Conservation (phyloP, 169 alveolate species). For the Cryptosporidium bovis region DNA sequence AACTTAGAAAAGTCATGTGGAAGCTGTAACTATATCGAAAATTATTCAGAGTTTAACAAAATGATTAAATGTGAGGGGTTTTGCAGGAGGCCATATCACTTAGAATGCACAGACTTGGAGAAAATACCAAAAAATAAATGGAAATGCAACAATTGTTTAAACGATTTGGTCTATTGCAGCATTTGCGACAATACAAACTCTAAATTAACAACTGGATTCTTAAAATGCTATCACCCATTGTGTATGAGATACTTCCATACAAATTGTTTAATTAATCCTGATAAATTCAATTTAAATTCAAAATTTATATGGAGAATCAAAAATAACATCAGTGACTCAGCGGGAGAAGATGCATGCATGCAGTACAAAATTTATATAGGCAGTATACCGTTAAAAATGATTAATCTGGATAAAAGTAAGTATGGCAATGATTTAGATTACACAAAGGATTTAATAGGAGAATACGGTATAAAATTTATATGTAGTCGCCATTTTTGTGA, state of each 20-base stretch:
- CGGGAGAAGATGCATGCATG: background rate
- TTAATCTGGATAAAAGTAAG: constrained; percentile 3
- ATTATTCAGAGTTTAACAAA: constrained; percentile 14
- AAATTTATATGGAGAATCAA: constrained; percentile 53
- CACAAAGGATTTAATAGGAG: background rate
- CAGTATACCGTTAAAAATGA: constrained; percentile 25
- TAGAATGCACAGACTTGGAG: constrained; percentile 23
- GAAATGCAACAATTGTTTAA: constrained; percentile 39
- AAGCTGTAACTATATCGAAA: constrained; percentile 32
- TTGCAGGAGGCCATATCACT: constrained; percentile 50
- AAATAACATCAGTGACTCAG: background rate
- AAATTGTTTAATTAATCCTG: constrained; percentile 55
- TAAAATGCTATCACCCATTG: constrained; percentile 76
- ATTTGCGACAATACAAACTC: constrained; percentile 10
- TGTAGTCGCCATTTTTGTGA: constrained; percentile 58
- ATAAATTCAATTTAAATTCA: background rate
- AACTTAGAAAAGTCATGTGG: constrained; percentile 60
- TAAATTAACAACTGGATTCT: background rate
- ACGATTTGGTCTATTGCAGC: constrained; percentile 34
- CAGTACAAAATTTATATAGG: constrained; percentile 5
- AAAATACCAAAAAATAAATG: constrained; percentile 20
- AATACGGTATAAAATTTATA: constrained; percentile 27
- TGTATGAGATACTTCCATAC: constrained; percentile 74
- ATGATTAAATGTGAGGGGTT: constrained; percentile 61
- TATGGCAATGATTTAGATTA: background rate